A percentile compares a stretch with the other conserved stretches of the same genome.
Conservation (phyloP, 176 grass and related monocot genomes). For the Poa annua region DNA sequence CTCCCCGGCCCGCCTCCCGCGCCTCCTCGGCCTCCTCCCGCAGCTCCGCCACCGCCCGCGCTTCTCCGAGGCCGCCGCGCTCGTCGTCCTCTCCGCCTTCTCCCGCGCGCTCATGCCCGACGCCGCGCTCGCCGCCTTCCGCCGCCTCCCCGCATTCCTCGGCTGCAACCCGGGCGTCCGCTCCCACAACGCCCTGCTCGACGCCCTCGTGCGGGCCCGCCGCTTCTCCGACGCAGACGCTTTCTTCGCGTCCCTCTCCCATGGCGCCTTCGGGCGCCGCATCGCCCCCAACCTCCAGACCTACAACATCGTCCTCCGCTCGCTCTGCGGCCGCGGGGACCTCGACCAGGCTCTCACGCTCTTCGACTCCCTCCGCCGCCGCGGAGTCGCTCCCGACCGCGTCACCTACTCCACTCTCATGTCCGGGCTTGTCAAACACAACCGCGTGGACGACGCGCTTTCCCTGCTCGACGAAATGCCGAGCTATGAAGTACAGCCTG, state of each 20-base stretch:
- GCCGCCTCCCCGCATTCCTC: conserved; percentile 57
- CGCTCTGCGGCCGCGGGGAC: conserved; percentile 57
- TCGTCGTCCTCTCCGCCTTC: conserved; percentile 78
- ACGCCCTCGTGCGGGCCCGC: conserved; percentile 74
- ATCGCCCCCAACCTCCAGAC: conserved; percentile 78
- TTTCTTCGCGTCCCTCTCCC: conserved; percentile 74
- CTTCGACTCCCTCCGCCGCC: conserved; percentile 42
- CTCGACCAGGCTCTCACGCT: conserved; percentile 62
- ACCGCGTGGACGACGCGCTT: conserved; percentile 44
- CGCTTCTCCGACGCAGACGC: conserved; percentile 68
- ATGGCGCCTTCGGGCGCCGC: conserved; percentile 55
- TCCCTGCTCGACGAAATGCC: conserved; percentile 92
- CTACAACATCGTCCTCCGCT: conserved; percentile 90
- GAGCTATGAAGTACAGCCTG: conserved; percentile 51
- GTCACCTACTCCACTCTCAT: conserved; percentile 87
- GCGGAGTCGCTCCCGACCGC: conserved; percentile 59
- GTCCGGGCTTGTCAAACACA: conserved; percentile 53
- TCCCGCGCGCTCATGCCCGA: conserved; percentile 78
- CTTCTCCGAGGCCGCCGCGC: conserved; percentile 71
- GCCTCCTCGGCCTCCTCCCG: conserved; percentile 50
- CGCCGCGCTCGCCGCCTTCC: conserved; percentile 73
- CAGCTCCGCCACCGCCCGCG: conserved; percentile 50
- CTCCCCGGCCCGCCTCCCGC: conserved; percentile 51
- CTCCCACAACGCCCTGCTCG: conserved; percentile 84
- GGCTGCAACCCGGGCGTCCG: conserved; percentile 77